These are phyloP conservation scores for Spathaspora jeffriesii DNA, from an alignment of 1,139 yeast genomes.

Conservation along the genomic window DNA sequence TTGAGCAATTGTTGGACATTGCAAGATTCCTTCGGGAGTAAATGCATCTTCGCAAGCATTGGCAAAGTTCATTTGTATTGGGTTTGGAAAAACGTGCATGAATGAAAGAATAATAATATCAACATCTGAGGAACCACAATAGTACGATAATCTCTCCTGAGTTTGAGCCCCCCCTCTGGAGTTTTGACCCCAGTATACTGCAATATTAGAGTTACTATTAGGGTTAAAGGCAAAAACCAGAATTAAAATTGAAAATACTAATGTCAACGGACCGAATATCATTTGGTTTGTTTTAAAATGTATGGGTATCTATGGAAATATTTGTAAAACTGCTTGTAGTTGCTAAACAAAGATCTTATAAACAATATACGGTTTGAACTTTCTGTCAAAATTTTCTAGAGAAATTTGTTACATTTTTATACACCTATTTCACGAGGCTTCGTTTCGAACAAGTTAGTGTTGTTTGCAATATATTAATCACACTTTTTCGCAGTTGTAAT, in stretches of 20 bases:
- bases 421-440: neutral
- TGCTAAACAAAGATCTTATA: neutral
- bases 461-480: neutral
- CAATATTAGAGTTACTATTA: conserved; percentile 58
- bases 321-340: neutral
- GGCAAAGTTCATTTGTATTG: conserved; percentile 62
- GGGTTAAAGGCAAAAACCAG: conserved; percentile 39
- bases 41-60: conserved; percentile 59
- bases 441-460: neutral
- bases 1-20: conserved; percentile 64
- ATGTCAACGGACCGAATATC: neutral
- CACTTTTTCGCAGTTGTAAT: conserved; percentile 3
- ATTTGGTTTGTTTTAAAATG: neutral
- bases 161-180: conserved; percentile 53
- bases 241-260: conserved; percentile 6
- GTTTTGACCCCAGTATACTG: conserved; percentile 91
- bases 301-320: neutral
- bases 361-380: neutral
- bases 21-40: conserved; percentile 50
- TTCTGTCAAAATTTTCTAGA: neutral
- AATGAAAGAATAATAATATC: conserved; percentile 79
- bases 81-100: conserved; percentile 58
- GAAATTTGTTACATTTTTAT: neutral
- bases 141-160: conserved; percentile 62
- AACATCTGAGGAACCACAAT: conserved; percentile 68